Evolutionary conservation across 345 rosid species (phyloP), one percentile per base, ranked within the genome.

Genomic region (Rubroshorea leprosula): DNA sequence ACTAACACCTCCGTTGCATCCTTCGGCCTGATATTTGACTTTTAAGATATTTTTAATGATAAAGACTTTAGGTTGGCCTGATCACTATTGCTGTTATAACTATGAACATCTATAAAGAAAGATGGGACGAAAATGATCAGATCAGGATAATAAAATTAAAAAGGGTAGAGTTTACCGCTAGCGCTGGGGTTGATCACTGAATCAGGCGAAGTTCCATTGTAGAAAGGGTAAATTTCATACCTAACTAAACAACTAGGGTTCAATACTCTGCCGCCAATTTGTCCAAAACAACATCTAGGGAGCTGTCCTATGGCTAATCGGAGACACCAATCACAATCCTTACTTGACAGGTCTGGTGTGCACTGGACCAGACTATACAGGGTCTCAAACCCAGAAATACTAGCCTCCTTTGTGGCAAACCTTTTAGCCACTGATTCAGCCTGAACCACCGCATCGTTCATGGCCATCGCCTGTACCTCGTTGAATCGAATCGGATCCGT

Each of bases 321-420:
- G 22, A 75, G 65, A 49, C 83, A 69, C 0, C 0, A 18, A 4
- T 10, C 6, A 47, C 78, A 78, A 16, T 61, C 54, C 8, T 1
- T 0, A 8, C 3, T n/a, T 6, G 74, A 58, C 20, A 79, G 38
- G 51, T 79, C 78, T 1, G 60, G 69, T 0, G 80, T 69, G 61
- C 83, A 78, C 61, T 75, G 76, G 2, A 46, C 65, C 0, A 72
- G 62, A 8, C 63, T 22, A 18, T 63, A 69, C 0, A 78, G 6
- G 0, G 5, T 49, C 29, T 14, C 35, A 45, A 0, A 18, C 0
- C 0, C 31, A 0, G 64, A 14, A 11, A n/a, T 50, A 11, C 61
- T 51, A 8, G 8, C 65, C 41, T 62, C 18, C n/a, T 5, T 46
- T 0, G 55, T 65, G 0, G 51, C 74, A n/a, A 62, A 72, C 50